A percentile compares a stretch with the other conserved stretches of the same genome.
These are phyloP conservation scores for Melastoma malabathricum DNA, from an alignment of 345 rosid genomes.

Conservation along the genomic window DNA sequence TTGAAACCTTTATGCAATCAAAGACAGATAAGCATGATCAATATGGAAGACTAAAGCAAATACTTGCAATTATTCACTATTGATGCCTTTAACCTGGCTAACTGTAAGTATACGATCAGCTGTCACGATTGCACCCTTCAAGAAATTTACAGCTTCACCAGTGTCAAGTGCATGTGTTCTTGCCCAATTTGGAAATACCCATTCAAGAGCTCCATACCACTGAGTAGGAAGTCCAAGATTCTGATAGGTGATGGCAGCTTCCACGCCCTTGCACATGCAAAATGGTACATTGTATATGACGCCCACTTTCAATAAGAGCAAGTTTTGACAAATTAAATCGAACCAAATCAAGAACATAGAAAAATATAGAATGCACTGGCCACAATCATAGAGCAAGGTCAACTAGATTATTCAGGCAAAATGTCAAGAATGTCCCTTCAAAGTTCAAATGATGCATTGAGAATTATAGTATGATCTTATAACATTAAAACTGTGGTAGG, in stretches of 20 bases:
- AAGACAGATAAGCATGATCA: too few relatives aligned
- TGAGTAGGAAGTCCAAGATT: conserved; percentile 69
- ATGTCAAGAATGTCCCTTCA: too few relatives aligned
- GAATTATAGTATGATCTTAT: too few relatives aligned
- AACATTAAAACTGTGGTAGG: too few relatives aligned
- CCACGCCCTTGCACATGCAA: conserved; percentile 62
- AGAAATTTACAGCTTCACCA: conserved; percentile 89
- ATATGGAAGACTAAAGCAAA: too few relatives aligned
- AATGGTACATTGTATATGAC: not conserved
- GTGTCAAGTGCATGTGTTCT: conserved; percentile 99
- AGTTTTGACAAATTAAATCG: not conserved
- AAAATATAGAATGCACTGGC: not conserved
- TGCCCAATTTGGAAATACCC: conserved; percentile 98
- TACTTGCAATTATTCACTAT: too few relatives aligned
- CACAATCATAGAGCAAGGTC: not conserved
- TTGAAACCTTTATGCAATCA: too few relatives aligned
- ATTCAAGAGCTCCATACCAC: conserved; percentile 87
- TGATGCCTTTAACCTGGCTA: conserved; percentile 56
- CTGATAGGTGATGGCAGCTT: conserved; percentile 58
- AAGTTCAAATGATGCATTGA: too few relatives aligned
- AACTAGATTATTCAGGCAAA: too few relatives aligned
- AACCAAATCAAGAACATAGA: not conserved
- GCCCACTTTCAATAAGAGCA: not conserved
- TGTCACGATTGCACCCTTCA: conserved; percentile 93
- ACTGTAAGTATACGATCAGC: conserved; percentile 84